A percentile compares a stretch with the other conserved stretches of the same genome.
Conservation (phyloP, 2,329 filamentous ascomycete genomes). For the Davidsoniella virescens region DNA sequence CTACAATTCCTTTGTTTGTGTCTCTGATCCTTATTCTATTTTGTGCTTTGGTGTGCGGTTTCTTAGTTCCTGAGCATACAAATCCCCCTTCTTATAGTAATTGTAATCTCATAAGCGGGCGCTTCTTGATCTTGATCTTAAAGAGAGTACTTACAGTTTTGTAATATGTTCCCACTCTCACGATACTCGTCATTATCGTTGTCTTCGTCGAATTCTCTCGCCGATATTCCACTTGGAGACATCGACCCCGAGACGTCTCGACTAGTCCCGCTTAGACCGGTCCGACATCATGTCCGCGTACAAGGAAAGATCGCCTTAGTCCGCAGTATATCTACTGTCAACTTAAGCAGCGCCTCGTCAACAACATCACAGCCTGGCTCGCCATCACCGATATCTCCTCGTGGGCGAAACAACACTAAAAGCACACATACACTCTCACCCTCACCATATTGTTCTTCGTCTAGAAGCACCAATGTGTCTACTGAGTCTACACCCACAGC, state of each 20-base stretch:
- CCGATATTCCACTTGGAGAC: background rate
- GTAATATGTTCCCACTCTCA: background rate
- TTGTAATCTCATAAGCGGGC: background rate
- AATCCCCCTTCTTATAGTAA: background rate
- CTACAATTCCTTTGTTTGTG: too few species aligned
- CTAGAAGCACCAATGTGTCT: too few species aligned
- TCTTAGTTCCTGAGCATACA: too few species aligned
- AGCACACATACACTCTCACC: too few species aligned
- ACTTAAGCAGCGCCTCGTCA: slow-evolving; percentile 13
- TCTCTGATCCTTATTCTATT: too few species aligned
- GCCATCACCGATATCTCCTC: background rate
- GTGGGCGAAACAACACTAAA: too few species aligned
- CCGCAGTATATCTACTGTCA: slow-evolving; percentile 21
- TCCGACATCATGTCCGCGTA: slow-evolving; percentile 22
- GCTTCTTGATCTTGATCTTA: background rate
- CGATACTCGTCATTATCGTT: background rate
- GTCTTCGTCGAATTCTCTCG: background rate
- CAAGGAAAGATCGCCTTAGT: slow-evolving; percentile 23
- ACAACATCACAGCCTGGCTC: background rate
- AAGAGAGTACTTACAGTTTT: too few species aligned
- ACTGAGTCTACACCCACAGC: too few species aligned
- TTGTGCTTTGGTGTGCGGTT: too few species aligned
- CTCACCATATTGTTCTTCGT: too few species aligned
- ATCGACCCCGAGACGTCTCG: background rate
- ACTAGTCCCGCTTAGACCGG: slow-evolving; percentile 17